Base-by-base conservation (phyloP, 1,284 basidiomycete genomes). In the Irpex rosettiformis region DNA sequence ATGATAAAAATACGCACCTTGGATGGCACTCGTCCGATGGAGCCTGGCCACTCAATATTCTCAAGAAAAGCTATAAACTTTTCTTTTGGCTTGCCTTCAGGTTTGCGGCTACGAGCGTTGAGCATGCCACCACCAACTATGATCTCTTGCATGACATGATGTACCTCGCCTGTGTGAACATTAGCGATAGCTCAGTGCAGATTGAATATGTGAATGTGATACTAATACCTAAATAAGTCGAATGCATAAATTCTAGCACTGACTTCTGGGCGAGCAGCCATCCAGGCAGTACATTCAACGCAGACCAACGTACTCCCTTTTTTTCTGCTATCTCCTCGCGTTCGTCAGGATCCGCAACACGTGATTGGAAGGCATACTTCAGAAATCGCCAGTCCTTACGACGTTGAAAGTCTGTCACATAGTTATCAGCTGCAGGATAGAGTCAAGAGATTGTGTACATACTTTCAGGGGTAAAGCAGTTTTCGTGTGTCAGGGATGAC, bases 91-190 rank as follows among this genome's bases (percentile, higher is more conserved):
- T 65, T 60, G 21, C 21, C 42, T 18, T 61, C 43, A 4, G 16
- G 5, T n/a, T n/a, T n/a, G 21, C 37, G 21, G 10, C 40, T 42
- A 7, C 56, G 43, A 27, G 48, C 21, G 27, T 58, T 61, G 57
- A 70, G 61, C 65, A 70, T 64, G 0, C 66, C 64, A 16, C 59
- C 62, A 2, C 55, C 62, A 43, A 60, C 52, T 2, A 69, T 52
- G 11, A 70, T 67, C 11, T 60, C 59, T 27, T 63, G 63, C n/a
- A 60, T 51, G 4, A 66, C 28, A 59, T 70, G 67, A 33, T 67
- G 65, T 2, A 64, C 56, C 21, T 65, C 47, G 7, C 42, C 42
- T 45, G 42, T 45, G 10, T 22, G 42, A 11, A 45, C n/a, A 18
- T 7, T 18, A 45, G 21, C 7, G 13, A 45, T 37, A 16, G 33